Evolutionary conservation across 768 basidiomycete species (phyloP), one percentile per base, ranked within the genome.

Genomic region (Boletus subparvulus): DNA sequence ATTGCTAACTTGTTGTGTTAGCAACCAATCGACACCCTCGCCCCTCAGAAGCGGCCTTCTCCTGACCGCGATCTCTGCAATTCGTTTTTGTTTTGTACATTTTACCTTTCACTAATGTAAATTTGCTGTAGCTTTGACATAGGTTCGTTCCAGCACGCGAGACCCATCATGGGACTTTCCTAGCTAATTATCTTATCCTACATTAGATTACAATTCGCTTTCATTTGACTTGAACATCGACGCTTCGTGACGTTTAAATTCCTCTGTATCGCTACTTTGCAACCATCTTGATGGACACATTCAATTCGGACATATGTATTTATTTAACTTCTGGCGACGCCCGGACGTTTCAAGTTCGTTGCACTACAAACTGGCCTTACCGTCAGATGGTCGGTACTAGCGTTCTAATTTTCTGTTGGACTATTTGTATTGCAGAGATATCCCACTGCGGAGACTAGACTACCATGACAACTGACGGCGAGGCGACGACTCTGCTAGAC

Each of bases 401-500:
- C 14, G 17, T 52, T 8, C 16, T 17, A 6, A 40, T n/a, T 19
- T n/a, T 14, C 28, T 36, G 33, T 17, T 33, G 28, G n/a, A 19
- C 30, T 16, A 24, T 16, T 16, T 17, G 6, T 16, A 14, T 14
- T 17, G 8, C 10, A 10, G 24, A n/a, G 17, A 41, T 36, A 47
- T 50, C n/a, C 39, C 28, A 32, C 40, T 37, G 37, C 26, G 4
- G 26, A 49, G 53, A 50, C 47, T 19, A 49, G 53, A 50, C 47
- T 19, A 47, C 59, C 46, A 73, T 70, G 69, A 56, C 54, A 46
- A 53, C 60, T 3, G 54, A 61, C 50, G 54, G 52, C 52, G 70
- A 73, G 53, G 50, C 61, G 12, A 65, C 60, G 26, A 59, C 61
- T 36, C 59, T 72, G 35, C 45, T 61, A 2, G 71, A 71, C 43